Base-by-base conservation (phyloP, 2,329 filamentous ascomycete genomes). In the Hypocrella siamensis region DNA sequence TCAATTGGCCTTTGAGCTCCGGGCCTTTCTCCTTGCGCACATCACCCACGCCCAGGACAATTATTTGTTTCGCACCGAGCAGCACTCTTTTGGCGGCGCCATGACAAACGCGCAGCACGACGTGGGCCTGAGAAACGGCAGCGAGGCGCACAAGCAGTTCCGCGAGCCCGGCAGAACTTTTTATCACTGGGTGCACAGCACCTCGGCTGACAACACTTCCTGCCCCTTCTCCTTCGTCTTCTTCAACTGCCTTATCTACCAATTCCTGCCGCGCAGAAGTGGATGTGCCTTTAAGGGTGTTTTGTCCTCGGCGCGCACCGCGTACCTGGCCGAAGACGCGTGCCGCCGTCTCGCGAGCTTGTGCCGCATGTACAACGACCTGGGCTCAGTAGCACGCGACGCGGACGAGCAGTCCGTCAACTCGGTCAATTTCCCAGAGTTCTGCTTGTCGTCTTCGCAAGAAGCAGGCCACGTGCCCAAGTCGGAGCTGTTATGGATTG, bases 291-390 rank as follows among this genome's bases (percentile, higher is more conserved):
- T 30, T 19, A 37, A 22, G 28, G 37, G 5, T 17, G 22, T n/a
- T 24, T 34, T 16, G 30, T 17, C 16, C 17, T 40, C 17, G 3
- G 25, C n/a, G 25, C 25, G n/a, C 33, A 33, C 17, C 15, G 7
- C 2, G 31, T 42, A 40, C 32, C 17, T 42, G 10, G 30, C 21
- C 12, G 14, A 32, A 3, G 38, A 28, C 11, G 9, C 33, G 9
- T 35, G 33, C 18, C 22, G 33, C 9, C 40, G 40, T 19, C 33
- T 38, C 6, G 21, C 40, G 10, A 37, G 34, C 22, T 26, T 37
- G 31, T 40, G 36, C 28, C 38, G 40, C 27, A 35, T 36, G 34
- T 39, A 40, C 25, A 42, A 42, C 31, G 38, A 42, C 28, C 31
- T 26, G 5, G 36, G 36, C 8, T 42, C 40, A 15, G 15, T 31